Conservation (phyloP, 345 rosid genomes). For the Hirschfeldia incana region DNA sequence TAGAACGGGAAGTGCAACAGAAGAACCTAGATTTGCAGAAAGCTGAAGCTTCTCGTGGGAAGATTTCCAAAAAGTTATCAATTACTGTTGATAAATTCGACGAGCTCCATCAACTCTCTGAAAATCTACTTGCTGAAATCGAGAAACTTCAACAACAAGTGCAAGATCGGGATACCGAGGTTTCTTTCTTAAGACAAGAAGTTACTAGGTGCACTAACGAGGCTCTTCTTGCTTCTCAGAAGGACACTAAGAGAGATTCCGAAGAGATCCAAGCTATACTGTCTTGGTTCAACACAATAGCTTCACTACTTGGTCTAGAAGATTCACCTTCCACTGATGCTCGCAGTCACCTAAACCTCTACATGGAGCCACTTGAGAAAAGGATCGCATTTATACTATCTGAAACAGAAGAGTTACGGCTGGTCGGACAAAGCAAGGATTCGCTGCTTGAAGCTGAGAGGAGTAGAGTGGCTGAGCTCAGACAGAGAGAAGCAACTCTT, state of each 20-base stretch:
- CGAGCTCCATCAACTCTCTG: constrained; percentile 91
- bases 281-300: constrained; percentile 58
- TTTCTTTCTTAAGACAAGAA: constrained; percentile 96
- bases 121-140: constrained; percentile 73
- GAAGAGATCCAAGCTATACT: constrained; percentile 59
- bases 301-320: constrained; percentile 49
- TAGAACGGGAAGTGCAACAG: constrained; percentile 60
- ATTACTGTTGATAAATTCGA: constrained; percentile 82
- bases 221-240: constrained; percentile 73
- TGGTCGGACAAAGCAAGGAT: constrained; percentile 59
- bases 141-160: constrained; percentile 87
- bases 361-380: constrained; percentile 65
- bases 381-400: constrained; percentile 58
- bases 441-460: constrained; percentile 65
- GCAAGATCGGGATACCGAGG: constrained; percentile 85
- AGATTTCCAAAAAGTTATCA: constrained; percentile 79
- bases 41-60: constrained; percentile 78
- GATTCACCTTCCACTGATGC: constrained; percentile 48
- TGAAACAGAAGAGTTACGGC: constrained; percentile 57
- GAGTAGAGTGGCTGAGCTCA: constrained; percentile 71
- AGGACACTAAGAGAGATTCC: constrained; percentile 52
- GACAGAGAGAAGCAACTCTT: constrained; percentile 58
- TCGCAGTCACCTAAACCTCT: constrained; percentile 40
- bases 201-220: constrained; percentile 93
- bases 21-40: constrained; percentile 69